Conservation (phyloP, 2,329 filamentous ascomycete genomes). For the Aspergillus sp. region DNA sequence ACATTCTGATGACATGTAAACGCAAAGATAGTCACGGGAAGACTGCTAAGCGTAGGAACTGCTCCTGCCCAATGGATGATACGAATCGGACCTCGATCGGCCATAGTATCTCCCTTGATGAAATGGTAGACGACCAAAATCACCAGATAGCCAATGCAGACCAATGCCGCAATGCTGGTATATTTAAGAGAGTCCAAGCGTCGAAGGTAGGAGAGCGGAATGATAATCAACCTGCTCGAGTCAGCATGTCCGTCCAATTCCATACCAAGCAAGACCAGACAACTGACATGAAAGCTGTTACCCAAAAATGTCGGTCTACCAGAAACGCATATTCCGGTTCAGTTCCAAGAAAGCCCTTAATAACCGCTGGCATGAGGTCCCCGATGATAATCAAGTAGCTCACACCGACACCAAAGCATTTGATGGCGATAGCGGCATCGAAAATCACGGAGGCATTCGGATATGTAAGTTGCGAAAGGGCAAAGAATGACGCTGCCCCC, state of each 20-base stretch:
- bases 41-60: slow-evolving; percentile 68
- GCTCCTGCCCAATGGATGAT: slow-evolving; percentile 71
- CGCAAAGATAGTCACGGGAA: slow-evolving; percentile 96
- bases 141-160: slow-evolving; percentile 91
- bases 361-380: slow-evolving; percentile 93
- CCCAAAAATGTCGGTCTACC: slow-evolving; percentile 90
- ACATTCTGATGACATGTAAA: slow-evolving; percentile 99
- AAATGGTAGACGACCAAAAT: slow-evolving; percentile 92
- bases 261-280: background rate
- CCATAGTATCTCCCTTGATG: slow-evolving; percentile 63
- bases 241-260: slow-evolving; percentile 8
- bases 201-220: slow-evolving; percentile 85
- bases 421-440: slow-evolving; percentile 90
- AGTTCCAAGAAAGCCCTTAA: slow-evolving; percentile 64
- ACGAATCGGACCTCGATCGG: slow-evolving; percentile 65
- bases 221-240: slow-evolving; percentile 65
- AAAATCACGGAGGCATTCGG: slow-evolving; percentile 93
- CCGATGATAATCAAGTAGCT: slow-evolving; percentile 99
- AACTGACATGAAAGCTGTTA: slow-evolving; percentile 81
- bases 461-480: slow-evolving; percentile 93
- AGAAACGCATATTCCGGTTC: slow-evolving; percentile 62
- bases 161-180: slow-evolving; percentile 80
- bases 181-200: slow-evolving; percentile 94
- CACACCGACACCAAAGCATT: slow-evolving; percentile 95
- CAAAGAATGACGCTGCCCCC: slow-evolving; percentile 85